Evolutionary conservation across 352 stramenopile species (phyloP), one percentile per base, ranked within the genome.

Genomic region (Pelagophyceae sp.): DNA sequence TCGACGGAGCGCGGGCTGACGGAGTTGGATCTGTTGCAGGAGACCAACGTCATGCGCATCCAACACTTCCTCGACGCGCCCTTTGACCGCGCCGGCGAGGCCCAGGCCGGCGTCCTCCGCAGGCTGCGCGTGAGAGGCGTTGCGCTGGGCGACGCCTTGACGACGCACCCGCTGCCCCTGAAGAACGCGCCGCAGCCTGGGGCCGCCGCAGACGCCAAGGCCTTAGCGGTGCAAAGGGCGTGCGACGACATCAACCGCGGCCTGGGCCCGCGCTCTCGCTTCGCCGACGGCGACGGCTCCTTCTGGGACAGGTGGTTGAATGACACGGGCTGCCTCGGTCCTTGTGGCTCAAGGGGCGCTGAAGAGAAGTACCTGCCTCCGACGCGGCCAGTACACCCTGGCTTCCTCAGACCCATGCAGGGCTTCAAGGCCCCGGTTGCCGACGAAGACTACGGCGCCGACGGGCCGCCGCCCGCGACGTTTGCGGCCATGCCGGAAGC

Each of bases 251-350:
- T 40, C 29, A 27, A 31, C 0, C 11, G 35, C 54, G 64, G 31
- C 11, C 72, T 87, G 32, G 83, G 83, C 20, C 38, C 74, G 19
- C 76, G 60, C 31, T 81, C 74, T 0, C 74, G 83, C 0, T 87
- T 85, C 70, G 80, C 82, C n/a, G 83, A 87, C 60, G 83, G 83
- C 31, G 83, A 87, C 65, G 83, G 83, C 0, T 80, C 79, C 1
- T 87, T 83, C 77, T 87, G 81, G 80, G 83, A 87, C 72, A 19
- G 80, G 35, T 87, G 83, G 83, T 35, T 87, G 19, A 84, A 76
- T 51, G 76, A 71, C 32, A 83, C 75, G 1, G 80, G 82, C 20
- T 51, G 33, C 67, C 1, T 58, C 38, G 33, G n/a, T n/a, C n/a
- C n/a, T n/a, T n/a, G n/a, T n/a, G n/a, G n/a, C n/a, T n/a, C n/a